Percentiles rank a stretch among this genome's conserved stretches.
phyloP scores from a whole-genome alignment of 495 filamentous ascomycete species.

The Neurospora sp. region DNA sequence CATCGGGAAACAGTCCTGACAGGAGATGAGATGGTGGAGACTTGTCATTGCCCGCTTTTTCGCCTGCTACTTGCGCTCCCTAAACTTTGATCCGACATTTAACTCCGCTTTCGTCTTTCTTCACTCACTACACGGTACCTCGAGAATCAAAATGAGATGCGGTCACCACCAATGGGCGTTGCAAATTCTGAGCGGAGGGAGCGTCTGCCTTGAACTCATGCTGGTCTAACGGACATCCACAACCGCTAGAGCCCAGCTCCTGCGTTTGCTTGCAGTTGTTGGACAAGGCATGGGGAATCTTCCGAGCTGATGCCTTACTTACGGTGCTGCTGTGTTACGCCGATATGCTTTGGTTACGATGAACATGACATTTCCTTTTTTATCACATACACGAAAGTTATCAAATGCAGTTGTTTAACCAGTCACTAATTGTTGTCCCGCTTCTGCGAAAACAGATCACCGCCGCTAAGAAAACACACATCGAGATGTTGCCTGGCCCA shows the following conservation, averaged over 20 bases:
- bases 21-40: constrained; percentile 21
- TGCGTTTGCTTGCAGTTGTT: background rate
- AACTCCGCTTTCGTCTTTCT: constrained; percentile 1
- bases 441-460: constrained; percentile 23
- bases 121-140: background rate
- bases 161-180: background rate
- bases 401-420: constrained; percentile 10
- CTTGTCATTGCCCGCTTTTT: background rate
- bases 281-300: background rate
- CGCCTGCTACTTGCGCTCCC: background rate
- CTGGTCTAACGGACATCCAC: background rate
- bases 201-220: background rate
- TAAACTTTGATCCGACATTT: background rate
- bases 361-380: background rate
- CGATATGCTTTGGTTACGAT: background rate
- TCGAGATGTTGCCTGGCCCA: background rate
- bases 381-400: constrained; percentile 3
- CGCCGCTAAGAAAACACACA: constrained; percentile 10
- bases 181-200: background rate
- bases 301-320: background rate
- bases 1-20: constrained; percentile 29
- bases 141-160: background rate
- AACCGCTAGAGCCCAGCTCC: background rate
- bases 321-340: background rate
- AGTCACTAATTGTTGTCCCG: constrained; percentile 17